Base-by-base conservation (phyloP, 164 flowering plant genomes). In the Aristolochia fimbriata region DNA sequence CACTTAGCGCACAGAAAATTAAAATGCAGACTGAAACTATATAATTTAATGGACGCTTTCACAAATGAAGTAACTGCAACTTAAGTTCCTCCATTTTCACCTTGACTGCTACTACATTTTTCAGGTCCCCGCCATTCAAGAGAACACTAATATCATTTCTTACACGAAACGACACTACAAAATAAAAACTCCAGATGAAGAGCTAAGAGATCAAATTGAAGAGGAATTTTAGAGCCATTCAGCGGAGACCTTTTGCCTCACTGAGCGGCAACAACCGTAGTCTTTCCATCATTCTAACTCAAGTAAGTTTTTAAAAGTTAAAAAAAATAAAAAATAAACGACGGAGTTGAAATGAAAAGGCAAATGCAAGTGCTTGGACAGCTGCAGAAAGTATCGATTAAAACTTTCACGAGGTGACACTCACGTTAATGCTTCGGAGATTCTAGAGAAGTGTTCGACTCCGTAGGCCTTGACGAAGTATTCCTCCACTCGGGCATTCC, bases 401-500 rank as follows among this genome's bases (percentile, higher is more conserved):
- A 23, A 23, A 13, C 46, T 37, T 20, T 15, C 10, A 55, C 23
- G 22, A 25, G 31, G 6, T 23, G 53, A 15, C 15, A 62, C 69
- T 14, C 79, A 84, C 92, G 96, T 82, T 27, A 91, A 79, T 72
- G 96, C 84, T 63, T 77, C 65, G 61, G 92, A 85, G 69, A 91
- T 86, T 59, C 70, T 77, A 51, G 79, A 58, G 73, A 91, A 91
- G 63, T 79, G 87, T 0, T 84, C 71, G 21, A 79, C 62, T 25
- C 98, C 98, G 51, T 91, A 91, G 14, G 96, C 98, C 33, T 76
- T 76, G 71, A 74, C 54, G 76, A 91, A 83, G 74, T 91, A 88
- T 13, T 75, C 81, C 59, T 86, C 82, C 3, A 91, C 91, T 49
- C 74, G 57, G 45, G 91, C 83, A 45, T 88, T 85, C 98, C 96